These are phyloP conservation scores for Leccinum barrowsii DNA, from an alignment of 768 basidiomycete species.

Conservation along the genomic window DNA sequence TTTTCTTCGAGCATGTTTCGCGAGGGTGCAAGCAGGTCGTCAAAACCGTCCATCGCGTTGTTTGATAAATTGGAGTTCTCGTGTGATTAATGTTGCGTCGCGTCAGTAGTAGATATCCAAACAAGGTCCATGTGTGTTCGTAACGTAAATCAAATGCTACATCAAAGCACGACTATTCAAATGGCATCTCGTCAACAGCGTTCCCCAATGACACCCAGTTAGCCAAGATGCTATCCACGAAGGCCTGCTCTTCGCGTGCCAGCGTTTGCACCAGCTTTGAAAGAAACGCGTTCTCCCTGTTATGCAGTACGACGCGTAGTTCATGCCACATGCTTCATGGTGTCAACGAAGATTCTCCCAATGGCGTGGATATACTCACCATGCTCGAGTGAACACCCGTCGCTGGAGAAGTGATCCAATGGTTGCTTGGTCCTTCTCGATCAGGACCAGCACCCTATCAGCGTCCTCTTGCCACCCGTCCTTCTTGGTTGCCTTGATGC, in stretches of 20 bases:
- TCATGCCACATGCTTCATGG: conserved; percentile 86
- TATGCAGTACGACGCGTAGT: conserved; percentile 87
- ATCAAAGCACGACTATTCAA: conserved; percentile 49
- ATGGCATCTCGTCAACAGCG: conserved; percentile 78
- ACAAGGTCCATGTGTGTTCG: conserved; percentile 6
- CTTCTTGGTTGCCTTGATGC: conserved; percentile 63
- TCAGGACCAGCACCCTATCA: conserved; percentile 63
- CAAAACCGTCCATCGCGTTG: conserved; percentile 65
- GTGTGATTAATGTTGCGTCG: background rate
- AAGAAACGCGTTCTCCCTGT: conserved; percentile 80
- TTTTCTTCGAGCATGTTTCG: conserved; percentile 65
- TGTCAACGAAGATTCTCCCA: conserved; percentile 4
- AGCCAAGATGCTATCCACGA: conserved; percentile 54
- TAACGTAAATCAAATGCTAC: conserved; percentile 18
- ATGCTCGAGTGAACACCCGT: conserved; percentile 83
- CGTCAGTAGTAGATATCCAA: background rate
- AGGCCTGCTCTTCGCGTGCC: conserved; percentile 70
- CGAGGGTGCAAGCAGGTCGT: conserved; percentile 66
- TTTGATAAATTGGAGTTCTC: background rate
- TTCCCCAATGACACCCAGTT: conserved; percentile 77
- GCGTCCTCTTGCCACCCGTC: conserved; percentile 86
- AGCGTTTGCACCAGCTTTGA: conserved; percentile 71
- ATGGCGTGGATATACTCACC: conserved; percentile 43
- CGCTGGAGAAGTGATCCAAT: conserved; percentile 74
- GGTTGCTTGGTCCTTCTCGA: conserved; percentile 83